phyloP scores from a whole-genome alignment of 1,284 basidiomycete genomes.

The Pholiota adiposa region DNA sequence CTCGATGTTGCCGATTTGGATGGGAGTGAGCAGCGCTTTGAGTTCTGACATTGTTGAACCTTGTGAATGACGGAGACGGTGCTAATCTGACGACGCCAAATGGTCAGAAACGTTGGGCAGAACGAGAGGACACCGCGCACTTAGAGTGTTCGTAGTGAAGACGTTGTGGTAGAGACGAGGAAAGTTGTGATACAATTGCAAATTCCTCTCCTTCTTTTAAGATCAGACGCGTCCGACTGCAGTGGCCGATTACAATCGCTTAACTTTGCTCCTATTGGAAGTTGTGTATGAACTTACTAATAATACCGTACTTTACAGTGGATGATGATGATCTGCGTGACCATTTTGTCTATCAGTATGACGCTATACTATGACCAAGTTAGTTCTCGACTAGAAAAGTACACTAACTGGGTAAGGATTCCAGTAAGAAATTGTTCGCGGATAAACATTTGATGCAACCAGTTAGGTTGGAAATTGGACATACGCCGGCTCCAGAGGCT shows the following conservation, averaged over 20 bases:
- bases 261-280: not conserved
- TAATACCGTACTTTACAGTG: not conserved
- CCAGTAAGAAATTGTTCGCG: too few species aligned
- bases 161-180: not conserved
- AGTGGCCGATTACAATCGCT: not conserved
- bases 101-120: not conserved
- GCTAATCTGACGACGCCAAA: too few species aligned
- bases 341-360: not conserved
- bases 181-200: not conserved
- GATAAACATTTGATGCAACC: too few species aligned
- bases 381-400: not conserved
- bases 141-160: too few species aligned
- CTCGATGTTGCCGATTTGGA: constrained; percentile 36
- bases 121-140: too few species aligned
- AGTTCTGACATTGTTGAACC: not conserved
- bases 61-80: not conserved
- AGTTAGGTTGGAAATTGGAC: too few species aligned
- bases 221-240: not conserved
- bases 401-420: too few species aligned
- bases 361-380: not conserved
- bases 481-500: too few species aligned
- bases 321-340: not conserved
- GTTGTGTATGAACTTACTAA: not conserved
- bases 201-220: not conserved
- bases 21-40: constrained; percentile 33